A percentile compares a stretch with the other conserved stretches of the same genome.
Evolutionary conservation across 2,329 filamentous ascomycete genomes (phyloP).

Genomic region (Clonostachys rhizophaga): DNA sequence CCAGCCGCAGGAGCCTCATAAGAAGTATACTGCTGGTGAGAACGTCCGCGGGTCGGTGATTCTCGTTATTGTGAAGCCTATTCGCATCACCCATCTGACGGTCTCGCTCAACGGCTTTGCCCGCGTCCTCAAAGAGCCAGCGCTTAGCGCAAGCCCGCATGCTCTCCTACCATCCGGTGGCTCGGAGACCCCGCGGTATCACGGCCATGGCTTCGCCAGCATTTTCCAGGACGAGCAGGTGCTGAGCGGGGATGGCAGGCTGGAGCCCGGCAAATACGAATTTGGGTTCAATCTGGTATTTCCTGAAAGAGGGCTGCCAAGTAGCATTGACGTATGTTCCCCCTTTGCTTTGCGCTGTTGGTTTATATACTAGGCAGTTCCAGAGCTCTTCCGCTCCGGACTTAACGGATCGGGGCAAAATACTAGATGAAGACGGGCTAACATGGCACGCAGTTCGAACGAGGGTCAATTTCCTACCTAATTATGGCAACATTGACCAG

Average conservation of each 20-base stretch:
- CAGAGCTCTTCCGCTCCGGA: background rate
- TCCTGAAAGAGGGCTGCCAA: conserved; percentile 67
- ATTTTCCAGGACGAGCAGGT: conserved; percentile 81
- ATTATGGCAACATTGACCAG: conserved; percentile 86
- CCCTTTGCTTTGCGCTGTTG: background rate
- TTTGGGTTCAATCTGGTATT: conserved; percentile 75
- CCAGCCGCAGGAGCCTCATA: conserved; percentile 71
- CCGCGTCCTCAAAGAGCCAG: conserved; percentile 70
- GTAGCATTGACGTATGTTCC: conserved; percentile 82
- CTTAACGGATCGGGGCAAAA: background rate
- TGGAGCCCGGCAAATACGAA: conserved; percentile 71
- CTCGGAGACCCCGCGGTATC: conserved; percentile 48
- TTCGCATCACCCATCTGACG: conserved; percentile 75
- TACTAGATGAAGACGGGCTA: no score
- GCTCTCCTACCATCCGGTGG: conserved; percentile 25
- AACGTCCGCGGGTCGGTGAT: conserved; percentile 69
- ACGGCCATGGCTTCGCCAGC: conserved; percentile 73
- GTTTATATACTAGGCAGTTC: background rate
- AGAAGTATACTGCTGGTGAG: conserved; percentile 72
- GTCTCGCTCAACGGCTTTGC: conserved; percentile 76
- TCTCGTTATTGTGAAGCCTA: conserved; percentile 67
- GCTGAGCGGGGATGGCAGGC: conserved; percentile 70
- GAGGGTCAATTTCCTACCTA: conserved; percentile 88
- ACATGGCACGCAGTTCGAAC: conserved; percentile 68
- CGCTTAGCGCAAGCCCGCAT: conserved; percentile 47